Percentiles rank a stretch among this genome's conserved stretches.
These are phyloP conservation scores for Puccinellia tenuiflora DNA, from an alignment of 176 grass and related monocot genomes.

Conservation along the genomic window DNA sequence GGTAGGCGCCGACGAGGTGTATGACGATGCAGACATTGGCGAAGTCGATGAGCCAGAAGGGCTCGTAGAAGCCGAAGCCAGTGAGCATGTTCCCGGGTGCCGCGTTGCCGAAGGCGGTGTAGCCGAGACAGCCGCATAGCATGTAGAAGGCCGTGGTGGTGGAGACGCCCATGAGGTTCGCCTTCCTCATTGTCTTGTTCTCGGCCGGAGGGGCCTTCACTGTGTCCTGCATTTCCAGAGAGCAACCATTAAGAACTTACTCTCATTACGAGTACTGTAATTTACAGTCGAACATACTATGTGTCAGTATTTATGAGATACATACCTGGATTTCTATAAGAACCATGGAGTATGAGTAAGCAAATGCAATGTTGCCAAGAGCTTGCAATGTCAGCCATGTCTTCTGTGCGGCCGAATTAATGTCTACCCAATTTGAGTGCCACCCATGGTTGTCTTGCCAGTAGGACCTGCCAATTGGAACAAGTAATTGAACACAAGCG, in stretches of 20 bases:
- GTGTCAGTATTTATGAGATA: not conserved
- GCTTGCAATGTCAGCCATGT: constrained; percentile 59
- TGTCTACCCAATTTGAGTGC: constrained; percentile 48
- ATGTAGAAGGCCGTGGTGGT: constrained; percentile 51
- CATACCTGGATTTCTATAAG: constrained; percentile 70
- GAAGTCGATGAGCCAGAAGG: constrained; percentile 83
- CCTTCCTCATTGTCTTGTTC: constrained; percentile 61
- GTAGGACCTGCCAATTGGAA: constrained; percentile 4
- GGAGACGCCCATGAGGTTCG: constrained; percentile 27
- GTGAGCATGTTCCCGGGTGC: constrained; percentile 64
- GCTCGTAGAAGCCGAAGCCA: constrained; percentile 81
- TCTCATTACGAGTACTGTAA: not conserved
- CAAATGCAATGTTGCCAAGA: constrained; percentile 60
- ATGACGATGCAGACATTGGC: constrained; percentile 71
- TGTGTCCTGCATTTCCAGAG: constrained; percentile 36
- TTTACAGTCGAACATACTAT: not conserved
- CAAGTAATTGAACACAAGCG: not conserved
- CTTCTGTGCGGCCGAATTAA: constrained; percentile 35
- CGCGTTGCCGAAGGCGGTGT: constrained; percentile 46
- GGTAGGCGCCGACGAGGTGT: constrained; percentile 78
- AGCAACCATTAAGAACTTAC: not conserved
- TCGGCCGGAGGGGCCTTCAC: constrained; percentile 49
- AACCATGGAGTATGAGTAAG: constrained; percentile 61
- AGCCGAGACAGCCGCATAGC: constrained; percentile 58
- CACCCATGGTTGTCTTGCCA: constrained; percentile 42